A percentile compares a stretch with the other conserved stretches of the same genome.
Conservation (phyloP, 73 alveolate species). For the Tetrahymena thermophila region DNA sequence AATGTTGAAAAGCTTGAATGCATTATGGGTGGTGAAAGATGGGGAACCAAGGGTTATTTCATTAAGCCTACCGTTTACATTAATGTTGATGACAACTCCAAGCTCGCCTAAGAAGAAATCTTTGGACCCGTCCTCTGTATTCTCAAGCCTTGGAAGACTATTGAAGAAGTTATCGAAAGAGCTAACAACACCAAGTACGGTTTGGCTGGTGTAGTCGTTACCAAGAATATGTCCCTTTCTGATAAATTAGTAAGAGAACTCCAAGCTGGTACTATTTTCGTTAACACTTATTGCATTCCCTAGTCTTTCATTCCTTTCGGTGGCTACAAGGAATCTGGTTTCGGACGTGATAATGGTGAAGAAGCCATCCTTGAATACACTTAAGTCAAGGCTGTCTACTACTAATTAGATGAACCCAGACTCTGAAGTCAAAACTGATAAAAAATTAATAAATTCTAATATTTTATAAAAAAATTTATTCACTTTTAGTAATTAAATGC, state of each 20-base stretch:
- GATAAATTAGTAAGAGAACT: conserved; percentile 54
- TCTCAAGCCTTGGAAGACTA: conserved; percentile 60
- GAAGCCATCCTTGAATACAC: conserved; percentile 12
- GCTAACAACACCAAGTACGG: conserved; percentile 88
- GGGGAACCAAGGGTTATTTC: conserved; percentile 72
- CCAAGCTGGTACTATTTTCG: conserved; percentile 77
- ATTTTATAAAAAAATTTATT: neutral
- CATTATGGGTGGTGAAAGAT: conserved; percentile 82
- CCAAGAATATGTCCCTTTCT: conserved; percentile 59
- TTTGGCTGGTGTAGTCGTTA: conserved; percentile 81
- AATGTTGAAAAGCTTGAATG: conserved; percentile 72
- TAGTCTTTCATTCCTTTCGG: conserved; percentile 49
- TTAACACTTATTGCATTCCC: conserved; percentile 34
- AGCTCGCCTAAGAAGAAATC: conserved; percentile 80
- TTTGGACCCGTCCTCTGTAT: conserved; percentile 87
- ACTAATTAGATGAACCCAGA: neutral
- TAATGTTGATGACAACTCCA: conserved; percentile 81
- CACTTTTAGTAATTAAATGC: neutral
- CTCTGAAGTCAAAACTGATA: neutral
- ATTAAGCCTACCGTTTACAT: conserved; percentile 80
- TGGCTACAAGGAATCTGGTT: conserved; percentile 57
- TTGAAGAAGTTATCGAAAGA: conserved; percentile 81
- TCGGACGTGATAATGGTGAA: conserved; percentile 52
- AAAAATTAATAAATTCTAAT: neutral
- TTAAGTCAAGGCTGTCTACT: neutral